phyloP scores from a whole-genome alignment of 2,329 filamentous ascomycete genomes.

The Cadophora gregata region DNA sequence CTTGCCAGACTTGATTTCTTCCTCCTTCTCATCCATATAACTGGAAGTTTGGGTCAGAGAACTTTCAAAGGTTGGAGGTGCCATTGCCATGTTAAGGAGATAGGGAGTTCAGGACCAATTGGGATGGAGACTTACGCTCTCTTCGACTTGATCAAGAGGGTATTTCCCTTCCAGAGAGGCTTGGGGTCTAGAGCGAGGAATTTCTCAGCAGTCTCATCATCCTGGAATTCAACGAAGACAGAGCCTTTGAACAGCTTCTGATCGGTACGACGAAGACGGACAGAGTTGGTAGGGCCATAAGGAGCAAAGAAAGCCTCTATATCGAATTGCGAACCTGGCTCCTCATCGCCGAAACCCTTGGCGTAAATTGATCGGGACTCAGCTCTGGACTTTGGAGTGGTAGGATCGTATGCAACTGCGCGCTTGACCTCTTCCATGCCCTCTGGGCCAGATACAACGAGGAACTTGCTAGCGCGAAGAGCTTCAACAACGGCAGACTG shows the following conservation, averaged over 20 bases:
- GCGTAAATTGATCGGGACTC: slow-evolving; percentile 83
- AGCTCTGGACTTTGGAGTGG: slow-evolving; percentile 65
- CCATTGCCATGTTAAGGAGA: not conserved
- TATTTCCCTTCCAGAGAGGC: slow-evolving; percentile 82
- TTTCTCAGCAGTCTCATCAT: slow-evolving; percentile 76
- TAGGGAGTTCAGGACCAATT: not conserved
- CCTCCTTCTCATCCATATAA: slow-evolving; percentile 80
- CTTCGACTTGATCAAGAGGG: slow-evolving; percentile 87
- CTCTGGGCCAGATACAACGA: slow-evolving; percentile 77
- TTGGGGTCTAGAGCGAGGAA: slow-evolving; percentile 82
- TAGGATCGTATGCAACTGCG: slow-evolving; percentile 71
- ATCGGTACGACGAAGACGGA: slow-evolving; percentile 82
- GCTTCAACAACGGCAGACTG: slow-evolving; percentile 84
- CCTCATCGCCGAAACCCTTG: slow-evolving; percentile 91
- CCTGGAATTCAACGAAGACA: slow-evolving; percentile 91
- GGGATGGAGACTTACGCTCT: slow-evolving; percentile 39
- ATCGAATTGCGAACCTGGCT: slow-evolving; percentile 86
- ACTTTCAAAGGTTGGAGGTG: not conserved
- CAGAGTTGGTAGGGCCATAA: slow-evolving; percentile 78
- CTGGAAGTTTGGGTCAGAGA: slow-evolving; percentile 50
- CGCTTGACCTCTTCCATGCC: slow-evolving; percentile 76
- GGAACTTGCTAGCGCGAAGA: slow-evolving; percentile 74
- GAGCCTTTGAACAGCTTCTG: slow-evolving; percentile 90
- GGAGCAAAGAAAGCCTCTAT: slow-evolving; percentile 90
- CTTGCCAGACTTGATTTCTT: slow-evolving; percentile 74